Evolutionary conservation across 2,329 filamentous ascomycete species (phyloP).

Genomic region (Rasamsonia emersonii): DNA sequence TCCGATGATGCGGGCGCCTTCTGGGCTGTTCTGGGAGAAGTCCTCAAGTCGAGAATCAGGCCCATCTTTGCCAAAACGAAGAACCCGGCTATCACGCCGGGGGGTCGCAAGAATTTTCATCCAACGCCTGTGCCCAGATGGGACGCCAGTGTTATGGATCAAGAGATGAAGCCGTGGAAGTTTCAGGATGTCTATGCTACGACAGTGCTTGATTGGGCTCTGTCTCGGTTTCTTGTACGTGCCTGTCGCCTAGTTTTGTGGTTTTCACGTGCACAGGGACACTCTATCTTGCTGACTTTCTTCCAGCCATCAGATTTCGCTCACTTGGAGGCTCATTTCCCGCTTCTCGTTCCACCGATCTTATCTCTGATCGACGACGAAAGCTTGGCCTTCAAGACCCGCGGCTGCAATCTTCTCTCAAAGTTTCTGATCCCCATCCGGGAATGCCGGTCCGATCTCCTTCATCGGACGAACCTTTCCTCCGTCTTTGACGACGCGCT

Average conservation of each 20-base stretch:
- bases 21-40: conserved; percentile 15
- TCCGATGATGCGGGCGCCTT: conserved; percentile 7
- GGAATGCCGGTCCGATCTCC: conserved; percentile 29
- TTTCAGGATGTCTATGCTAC: conserved; percentile 25
- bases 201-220: conserved; percentile 27
- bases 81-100: conserved; percentile 34
- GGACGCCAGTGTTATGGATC: conserved; percentile 26
- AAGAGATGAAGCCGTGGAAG: conserved; percentile 33
- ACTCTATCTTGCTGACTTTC: conserved; percentile 6
- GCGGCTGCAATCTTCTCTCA: conserved; percentile 29
- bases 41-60: conserved; percentile 26
- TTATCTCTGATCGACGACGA: conserved; percentile 37
- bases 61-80: conserved; percentile 34
- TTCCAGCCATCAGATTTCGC: conserved; percentile 17
- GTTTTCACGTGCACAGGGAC: conserved; percentile 2
- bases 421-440: conserved; percentile 27
- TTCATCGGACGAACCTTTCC: conserved; percentile 34
- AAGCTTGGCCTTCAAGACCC: conserved; percentile 26
- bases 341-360: conserved; percentile 36
- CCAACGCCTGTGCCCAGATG: conserved; percentile 28
- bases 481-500: conserved; percentile 39
- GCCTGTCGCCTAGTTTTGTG: neutral
- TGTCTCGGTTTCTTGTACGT: conserved; percentile 28
- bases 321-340: conserved; percentile 35
- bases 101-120: conserved; percentile 37